Evolutionary conservation across 1,284 basidiomycete species (phyloP).

Genomic region (Ustilago crameri): DNA sequence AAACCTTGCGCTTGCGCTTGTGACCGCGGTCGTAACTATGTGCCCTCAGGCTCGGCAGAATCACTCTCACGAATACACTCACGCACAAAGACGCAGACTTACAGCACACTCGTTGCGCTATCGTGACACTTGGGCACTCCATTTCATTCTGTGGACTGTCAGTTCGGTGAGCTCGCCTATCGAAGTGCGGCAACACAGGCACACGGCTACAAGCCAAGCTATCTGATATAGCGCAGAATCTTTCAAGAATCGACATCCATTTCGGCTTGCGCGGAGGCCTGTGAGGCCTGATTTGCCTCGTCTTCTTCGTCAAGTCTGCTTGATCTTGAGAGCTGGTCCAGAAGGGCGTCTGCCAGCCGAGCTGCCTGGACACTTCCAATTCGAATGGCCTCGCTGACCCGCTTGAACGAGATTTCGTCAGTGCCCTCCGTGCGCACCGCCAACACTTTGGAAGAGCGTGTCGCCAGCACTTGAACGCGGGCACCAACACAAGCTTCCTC

Average conservation of each 20-base stretch:
- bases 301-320: slow-evolving; percentile 21
- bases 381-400: slow-evolving; percentile 36
- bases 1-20: no score
- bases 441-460: slow-evolving; percentile 43
- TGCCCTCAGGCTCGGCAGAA: no score
- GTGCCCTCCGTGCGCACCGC: slow-evolving; percentile 38
- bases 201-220: no score
- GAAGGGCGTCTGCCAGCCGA: slow-evolving; percentile 31
- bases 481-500: slow-evolving; percentile 54
- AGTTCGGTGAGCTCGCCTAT: no score
- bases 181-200: no score
- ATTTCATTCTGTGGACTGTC: no score
- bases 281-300: neutral
- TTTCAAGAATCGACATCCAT: slow-evolving; percentile 36
- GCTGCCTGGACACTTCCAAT: slow-evolving; percentile 45
- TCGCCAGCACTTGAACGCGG: slow-evolving; percentile 50
- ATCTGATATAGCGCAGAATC: no score
- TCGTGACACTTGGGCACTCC: no score
- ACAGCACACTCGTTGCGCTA: no score
- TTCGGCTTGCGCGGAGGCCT: slow-evolving; percentile 10
- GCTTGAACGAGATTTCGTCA: slow-evolving; percentile 43
- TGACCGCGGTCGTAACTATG: no score
- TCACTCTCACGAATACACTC: no score
- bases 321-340: slow-evolving; percentile 23
- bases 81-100: no score